Conservation (phyloP, 441 rosid species). For the Lepidium campestre region DNA sequence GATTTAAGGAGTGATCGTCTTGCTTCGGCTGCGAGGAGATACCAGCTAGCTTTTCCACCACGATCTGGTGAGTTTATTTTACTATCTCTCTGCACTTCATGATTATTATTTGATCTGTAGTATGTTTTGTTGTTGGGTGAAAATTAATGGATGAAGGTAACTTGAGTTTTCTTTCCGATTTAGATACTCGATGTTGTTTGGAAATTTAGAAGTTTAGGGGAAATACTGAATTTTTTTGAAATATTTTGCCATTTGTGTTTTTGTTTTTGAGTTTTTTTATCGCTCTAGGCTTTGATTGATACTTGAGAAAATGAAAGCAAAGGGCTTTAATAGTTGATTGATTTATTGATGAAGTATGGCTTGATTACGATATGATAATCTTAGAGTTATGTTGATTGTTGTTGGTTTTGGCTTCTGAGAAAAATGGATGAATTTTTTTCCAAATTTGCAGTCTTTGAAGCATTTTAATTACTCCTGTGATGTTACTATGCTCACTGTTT, state of each 20-base stretch:
- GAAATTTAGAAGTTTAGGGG: neutral
- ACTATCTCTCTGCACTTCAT: neutral
- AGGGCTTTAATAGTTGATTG: neutral
- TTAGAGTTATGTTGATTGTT: neutral
- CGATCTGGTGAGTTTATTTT: slow-evolving; percentile 55
- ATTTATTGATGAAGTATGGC: neutral
- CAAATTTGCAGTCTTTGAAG: neutral
- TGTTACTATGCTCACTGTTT: neutral
- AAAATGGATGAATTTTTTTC: neutral
- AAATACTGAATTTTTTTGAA: neutral
- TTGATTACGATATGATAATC: neutral
- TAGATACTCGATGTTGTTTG: neutral
- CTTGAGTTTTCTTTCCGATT: neutral
- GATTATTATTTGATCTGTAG: neutral
- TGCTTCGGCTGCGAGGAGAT: slow-evolving; percentile 76
- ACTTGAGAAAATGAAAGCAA: neutral
- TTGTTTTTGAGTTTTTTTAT: neutral
- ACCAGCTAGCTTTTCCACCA: slow-evolving; percentile 61
- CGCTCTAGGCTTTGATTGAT: neutral
- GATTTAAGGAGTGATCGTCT: slow-evolving; percentile 89
- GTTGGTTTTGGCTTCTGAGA: neutral
- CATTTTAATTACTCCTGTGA: neutral
- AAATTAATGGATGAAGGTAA: neutral
- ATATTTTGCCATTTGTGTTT: neutral
- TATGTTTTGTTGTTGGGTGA: neutral